phyloP scores from a whole-genome alignment of 495 filamentous ascomycete genomes.

The Chaetomium cochliodes region DNA sequence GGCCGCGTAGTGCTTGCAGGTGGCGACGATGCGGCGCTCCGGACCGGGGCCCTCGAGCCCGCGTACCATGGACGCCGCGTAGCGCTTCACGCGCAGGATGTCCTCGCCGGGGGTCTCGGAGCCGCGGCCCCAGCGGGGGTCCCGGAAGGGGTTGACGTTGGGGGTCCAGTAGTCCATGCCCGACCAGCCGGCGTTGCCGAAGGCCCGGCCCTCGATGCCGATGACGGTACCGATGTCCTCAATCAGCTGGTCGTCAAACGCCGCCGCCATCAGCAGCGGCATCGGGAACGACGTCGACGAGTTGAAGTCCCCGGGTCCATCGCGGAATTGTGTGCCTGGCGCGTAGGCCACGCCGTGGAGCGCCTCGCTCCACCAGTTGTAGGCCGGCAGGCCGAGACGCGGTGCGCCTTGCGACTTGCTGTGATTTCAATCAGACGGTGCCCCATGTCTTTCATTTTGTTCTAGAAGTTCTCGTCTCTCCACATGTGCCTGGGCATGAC shows the following conservation, averaged over 20 bases:
- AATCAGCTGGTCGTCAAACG: slow-evolving; percentile 53
- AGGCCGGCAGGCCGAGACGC: slow-evolving; percentile 45
- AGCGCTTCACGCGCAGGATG: slow-evolving; percentile 40
- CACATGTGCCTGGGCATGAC: neutral
- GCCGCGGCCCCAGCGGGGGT: slow-evolving; percentile 48
- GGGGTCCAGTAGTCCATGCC: slow-evolving; percentile 65
- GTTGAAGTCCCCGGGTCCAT: slow-evolving; percentile 37
- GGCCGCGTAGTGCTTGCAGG: slow-evolving; percentile 47
- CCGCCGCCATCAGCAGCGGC: slow-evolving; percentile 45
- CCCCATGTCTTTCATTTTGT: neutral
- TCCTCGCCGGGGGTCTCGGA: slow-evolving; percentile 42
- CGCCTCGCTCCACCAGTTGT: slow-evolving; percentile 56
- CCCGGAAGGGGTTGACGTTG: slow-evolving; percentile 65
- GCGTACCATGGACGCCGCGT: slow-evolving; percentile 39
- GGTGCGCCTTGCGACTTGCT: slow-evolving; percentile 39
- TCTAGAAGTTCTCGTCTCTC: too few relatives aligned
- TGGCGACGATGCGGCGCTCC: slow-evolving; percentile 24
- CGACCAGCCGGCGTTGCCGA: slow-evolving; percentile 58
- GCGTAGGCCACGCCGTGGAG: slow-evolving; percentile 48
- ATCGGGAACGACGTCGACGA: slow-evolving; percentile 51
- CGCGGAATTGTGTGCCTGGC: slow-evolving; percentile 39
- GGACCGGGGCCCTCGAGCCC: slow-evolving; percentile 27
- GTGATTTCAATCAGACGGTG: neutral
- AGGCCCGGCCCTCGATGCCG: slow-evolving; percentile 64
- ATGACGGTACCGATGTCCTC: slow-evolving; percentile 45